phyloP scores from a whole-genome alignment of 1,284 basidiomycete species.

The Ganoderma boninense region DNA sequence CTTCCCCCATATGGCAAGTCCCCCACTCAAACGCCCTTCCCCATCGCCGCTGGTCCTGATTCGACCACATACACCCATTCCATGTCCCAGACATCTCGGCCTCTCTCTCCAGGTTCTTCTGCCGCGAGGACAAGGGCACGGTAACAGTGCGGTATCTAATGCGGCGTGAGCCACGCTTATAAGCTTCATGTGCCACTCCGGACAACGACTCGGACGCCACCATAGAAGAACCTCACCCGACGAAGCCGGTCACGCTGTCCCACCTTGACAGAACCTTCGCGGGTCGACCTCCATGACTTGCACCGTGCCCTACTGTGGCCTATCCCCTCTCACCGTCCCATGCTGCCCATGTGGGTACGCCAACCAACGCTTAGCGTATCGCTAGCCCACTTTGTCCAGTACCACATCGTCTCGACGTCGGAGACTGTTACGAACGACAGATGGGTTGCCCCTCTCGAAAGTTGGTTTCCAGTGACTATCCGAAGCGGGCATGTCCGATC shows the following conservation, averaged over 20 bases:
- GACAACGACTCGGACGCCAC: background rate
- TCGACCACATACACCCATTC: background rate
- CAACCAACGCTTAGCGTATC: background rate
- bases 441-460: no score
- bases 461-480: no score
- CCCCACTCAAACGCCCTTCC: background rate
- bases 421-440: background rate
- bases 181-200: background rate
- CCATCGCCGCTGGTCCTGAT: conserved; percentile 5
- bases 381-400: background rate
- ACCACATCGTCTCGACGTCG: background rate
- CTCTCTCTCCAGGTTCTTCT: background rate
- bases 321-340: background rate
- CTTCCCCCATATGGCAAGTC: conserved; percentile 13
- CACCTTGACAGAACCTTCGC: conserved; percentile 5
- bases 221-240: background rate
- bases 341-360: background rate
- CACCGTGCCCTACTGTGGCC: background rate
- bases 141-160: background rate
- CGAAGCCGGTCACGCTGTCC: conserved; percentile 4
- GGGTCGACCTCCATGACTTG: background rate
- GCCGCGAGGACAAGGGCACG: background rate
- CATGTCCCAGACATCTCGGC: background rate
- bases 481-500: no score
- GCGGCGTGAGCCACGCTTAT: background rate